Evolutionary conservation across 2,329 filamentous ascomycete species (phyloP).

Genomic region (Aspergillus novoparasiticus): DNA sequence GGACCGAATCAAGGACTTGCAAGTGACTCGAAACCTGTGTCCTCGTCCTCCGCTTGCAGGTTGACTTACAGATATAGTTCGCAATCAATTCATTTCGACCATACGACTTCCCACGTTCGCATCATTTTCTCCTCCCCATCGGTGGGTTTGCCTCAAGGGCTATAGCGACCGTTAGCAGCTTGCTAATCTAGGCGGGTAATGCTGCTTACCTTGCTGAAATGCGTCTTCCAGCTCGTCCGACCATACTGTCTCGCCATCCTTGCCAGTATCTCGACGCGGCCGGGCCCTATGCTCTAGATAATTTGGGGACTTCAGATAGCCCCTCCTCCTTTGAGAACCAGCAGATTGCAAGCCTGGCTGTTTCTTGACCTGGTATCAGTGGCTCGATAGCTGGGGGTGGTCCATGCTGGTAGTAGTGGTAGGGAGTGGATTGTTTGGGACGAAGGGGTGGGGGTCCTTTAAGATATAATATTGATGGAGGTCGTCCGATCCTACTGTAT

Average conservation of each 20-base stretch:
- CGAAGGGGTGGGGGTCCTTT: constrained; percentile 39
- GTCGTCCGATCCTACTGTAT: constrained; percentile 33
- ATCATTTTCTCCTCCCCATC: constrained; percentile 60
- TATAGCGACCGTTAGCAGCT: constrained; percentile 24
- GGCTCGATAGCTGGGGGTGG: constrained; percentile 32
- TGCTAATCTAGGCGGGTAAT: not conserved
- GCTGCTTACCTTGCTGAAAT: constrained; percentile 48
- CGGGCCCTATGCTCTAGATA: constrained; percentile 48
- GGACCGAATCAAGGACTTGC: constrained; percentile 61
- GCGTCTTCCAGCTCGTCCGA: constrained; percentile 50
- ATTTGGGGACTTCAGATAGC: constrained; percentile 45
- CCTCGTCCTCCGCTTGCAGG: constrained; percentile 55
- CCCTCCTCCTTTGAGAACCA: constrained; percentile 30
- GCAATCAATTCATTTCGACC: constrained; percentile 65
- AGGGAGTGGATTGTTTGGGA: constrained; percentile 10
- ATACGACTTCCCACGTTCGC: constrained; percentile 54
- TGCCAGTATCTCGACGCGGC: constrained; percentile 45
- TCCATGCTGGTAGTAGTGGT: too few species aligned
- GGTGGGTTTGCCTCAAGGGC: constrained; percentile 59
- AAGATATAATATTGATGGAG: constrained; percentile 36
- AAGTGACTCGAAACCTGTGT: constrained; percentile 68
- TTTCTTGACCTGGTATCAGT: constrained; percentile 37
- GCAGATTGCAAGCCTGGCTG: constrained; percentile 38
- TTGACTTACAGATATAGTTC: constrained; percentile 58
- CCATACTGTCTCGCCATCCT: constrained; percentile 49